phyloP scores from a whole-genome alignment of 768 basidiomycete species.

The Pleurotus giganteus region DNA sequence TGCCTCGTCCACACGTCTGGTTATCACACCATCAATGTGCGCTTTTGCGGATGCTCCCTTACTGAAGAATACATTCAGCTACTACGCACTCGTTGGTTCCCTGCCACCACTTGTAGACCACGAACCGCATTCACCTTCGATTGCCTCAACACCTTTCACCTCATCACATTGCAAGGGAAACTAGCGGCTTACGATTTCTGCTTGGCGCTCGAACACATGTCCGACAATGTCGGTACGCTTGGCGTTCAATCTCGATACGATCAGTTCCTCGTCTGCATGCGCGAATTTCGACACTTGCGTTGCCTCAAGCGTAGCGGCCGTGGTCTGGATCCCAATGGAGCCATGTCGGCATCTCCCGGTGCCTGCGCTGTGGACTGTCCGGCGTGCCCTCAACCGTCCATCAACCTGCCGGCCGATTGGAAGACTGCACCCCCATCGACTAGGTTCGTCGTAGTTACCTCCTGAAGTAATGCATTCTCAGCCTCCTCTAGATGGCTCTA shows the following conservation, averaged over 20 bases:
- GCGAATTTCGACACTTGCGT: constrained; percentile 19
- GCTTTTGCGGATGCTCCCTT: constrained; percentile 21
- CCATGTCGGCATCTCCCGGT: constrained; percentile 12
- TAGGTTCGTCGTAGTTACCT: background rate
- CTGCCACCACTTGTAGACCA: background rate
- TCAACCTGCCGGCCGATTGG: constrained; percentile 18
- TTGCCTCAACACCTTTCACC: constrained; percentile 12
- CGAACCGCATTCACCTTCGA: constrained; percentile 11
- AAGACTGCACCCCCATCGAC: constrained; percentile 4
- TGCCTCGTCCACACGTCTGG: constrained; percentile 21
- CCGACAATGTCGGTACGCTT: constrained; percentile 8
- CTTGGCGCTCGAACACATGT: background rate
- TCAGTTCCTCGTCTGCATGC: constrained; percentile 6
- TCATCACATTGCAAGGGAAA: constrained; percentile 12
- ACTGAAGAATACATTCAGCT: constrained; percentile 3
- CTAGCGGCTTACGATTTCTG: constrained; percentile 11
- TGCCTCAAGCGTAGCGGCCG: constrained; percentile 22
- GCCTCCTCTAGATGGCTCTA: constrained; percentile 25
- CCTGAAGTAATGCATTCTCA: background rate
- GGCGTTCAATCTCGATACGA: constrained; percentile 5
- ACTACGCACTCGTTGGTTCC: constrained; percentile 6
- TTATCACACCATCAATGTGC: constrained; percentile 19
- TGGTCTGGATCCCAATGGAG: constrained; percentile 13
- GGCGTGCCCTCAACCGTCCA: constrained; percentile 21
- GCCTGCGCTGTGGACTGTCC: constrained; percentile 21